A percentile compares a stretch with the other conserved stretches of the same genome.
Conservation (phyloP, 345 rosid species). For the Mangifera indica region DNA sequence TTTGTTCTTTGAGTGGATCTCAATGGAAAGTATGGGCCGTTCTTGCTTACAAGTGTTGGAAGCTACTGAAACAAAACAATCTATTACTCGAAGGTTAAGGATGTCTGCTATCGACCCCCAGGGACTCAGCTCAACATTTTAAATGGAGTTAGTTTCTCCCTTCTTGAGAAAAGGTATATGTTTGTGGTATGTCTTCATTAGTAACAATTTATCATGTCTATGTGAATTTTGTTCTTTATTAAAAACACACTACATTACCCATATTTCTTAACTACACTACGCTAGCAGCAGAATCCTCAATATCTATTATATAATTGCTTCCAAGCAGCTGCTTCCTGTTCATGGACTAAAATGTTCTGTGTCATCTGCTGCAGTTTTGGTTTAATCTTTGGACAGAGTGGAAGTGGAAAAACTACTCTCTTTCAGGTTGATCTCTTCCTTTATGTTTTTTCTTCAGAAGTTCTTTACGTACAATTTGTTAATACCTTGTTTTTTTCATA, state of each 20-base stretch:
- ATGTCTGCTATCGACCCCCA: slow-evolving; percentile 74
- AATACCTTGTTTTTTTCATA: not conserved
- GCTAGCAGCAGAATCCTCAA: not conserved
- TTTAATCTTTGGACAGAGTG: slow-evolving; percentile 91
- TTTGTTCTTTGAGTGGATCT: too few species aligned
- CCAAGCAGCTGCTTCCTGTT: too few species aligned
- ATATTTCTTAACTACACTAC: not conserved
- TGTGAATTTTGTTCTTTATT: not conserved
- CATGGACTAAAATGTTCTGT: slow-evolving; percentile 14
- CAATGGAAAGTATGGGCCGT: too few species aligned
- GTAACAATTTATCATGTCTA: not conserved
- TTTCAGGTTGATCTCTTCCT: slow-evolving; percentile 53
- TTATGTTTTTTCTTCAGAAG: not conserved
- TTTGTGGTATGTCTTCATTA: slow-evolving; percentile 9
- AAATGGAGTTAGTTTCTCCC: slow-evolving; percentile 68
- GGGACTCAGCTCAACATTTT: slow-evolving; percentile 75
- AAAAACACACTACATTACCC: too few species aligned
- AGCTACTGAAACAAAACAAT: slow-evolving; percentile 16
- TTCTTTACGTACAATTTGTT: slow-evolving; percentile 9
- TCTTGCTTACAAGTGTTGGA: slow-evolving; percentile 13
- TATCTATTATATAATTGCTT: not conserved
- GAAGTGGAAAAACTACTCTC: slow-evolving; percentile 94
- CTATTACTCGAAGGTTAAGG: slow-evolving; percentile 45
- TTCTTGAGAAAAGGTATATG: slow-evolving; percentile 66
- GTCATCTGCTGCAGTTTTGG: slow-evolving; percentile 63